Base-by-base conservation (phyloP, 192 early-diverging fungal species). In the Pilaira anomala region DNA sequence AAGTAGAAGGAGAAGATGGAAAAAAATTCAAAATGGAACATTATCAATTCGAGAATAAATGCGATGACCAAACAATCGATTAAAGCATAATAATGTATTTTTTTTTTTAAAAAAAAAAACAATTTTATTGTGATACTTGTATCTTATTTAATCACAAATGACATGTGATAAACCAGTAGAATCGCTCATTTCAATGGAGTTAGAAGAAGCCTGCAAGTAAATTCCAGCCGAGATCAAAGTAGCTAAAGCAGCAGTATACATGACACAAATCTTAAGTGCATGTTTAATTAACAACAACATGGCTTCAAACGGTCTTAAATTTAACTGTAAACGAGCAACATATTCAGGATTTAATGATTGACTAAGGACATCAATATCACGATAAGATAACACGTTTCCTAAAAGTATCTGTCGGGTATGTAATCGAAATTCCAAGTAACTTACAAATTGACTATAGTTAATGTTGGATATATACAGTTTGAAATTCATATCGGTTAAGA, bases 401-500 rank as follows among this genome's bases (percentile, higher is more conserved):
- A 39, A 56, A 0, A 76, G 41, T 0, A 79, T 55, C 28, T 77
- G 77, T 26, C 74, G 71, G 33, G 75, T 45, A 21, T 78, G 70
- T 48, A 79, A 12, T 19, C 71, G 50, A 28, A 82, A 76, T 30
- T 79, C 77, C 18, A 82, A 57, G 39, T 79, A 82, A 0, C 65
- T 53, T 19, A 71, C 71, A 52, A 82, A 82, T 1, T 76, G 59
- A 40, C 68, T 58, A 41, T 79, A 82, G 9, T 75, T 66, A 7
- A 65, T 62, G 7, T 79, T 73, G 39, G 77, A 63, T 18, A 82
- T 68, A 49, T 73, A 79, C 11, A 79, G 55, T 19, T 62, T 58
- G 40, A 75, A 79, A 11, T 79, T 65, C 44, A 82, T 42, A 13
- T 74, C 69, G 0, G 55, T 55, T 7, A 82, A 56, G 40, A 82